A percentile compares a stretch with the other conserved stretches of the same genome.
phyloP scores from a whole-genome alignment of 495 filamentous ascomycete genomes.

The Jackrogersella minutella region DNA sequence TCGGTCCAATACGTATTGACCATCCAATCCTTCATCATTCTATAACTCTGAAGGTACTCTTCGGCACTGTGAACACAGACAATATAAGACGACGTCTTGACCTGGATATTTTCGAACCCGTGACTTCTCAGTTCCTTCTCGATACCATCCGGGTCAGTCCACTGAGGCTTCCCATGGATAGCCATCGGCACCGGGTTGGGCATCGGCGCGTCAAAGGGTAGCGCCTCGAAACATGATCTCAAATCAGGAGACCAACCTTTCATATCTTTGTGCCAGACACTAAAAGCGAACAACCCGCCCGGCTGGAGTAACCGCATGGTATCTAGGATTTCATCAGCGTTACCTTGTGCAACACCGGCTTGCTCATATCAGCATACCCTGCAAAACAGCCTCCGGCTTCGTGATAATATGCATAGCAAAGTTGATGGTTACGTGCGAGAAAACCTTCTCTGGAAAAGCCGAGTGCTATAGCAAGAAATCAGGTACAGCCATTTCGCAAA shows the following conservation, averaged over 20 bases:
- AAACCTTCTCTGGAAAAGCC: conserved; percentile 38
- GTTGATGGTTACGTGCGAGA: conserved; percentile 53
- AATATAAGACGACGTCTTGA: conserved; percentile 40
- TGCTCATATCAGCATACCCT: conserved; percentile 42
- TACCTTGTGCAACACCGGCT: not conserved
- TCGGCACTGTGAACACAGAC: conserved; percentile 42
- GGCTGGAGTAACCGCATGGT: conserved; percentile 50
- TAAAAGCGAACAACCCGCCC: conserved; percentile 50
- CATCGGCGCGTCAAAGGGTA: conserved; percentile 52
- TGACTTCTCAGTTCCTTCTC: conserved; percentile 38
- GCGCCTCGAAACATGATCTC: conserved; percentile 43
- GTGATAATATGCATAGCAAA: conserved; percentile 55
- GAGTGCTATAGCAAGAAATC: conserved; percentile 41
- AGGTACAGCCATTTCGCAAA: not conserved
- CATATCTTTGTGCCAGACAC: conserved; percentile 46
- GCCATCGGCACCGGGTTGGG: conserved; percentile 40
- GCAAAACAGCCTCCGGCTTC: conserved; percentile 48
- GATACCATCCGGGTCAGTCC: conserved; percentile 51
- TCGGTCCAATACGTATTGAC: conserved; percentile 49
- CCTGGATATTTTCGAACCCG: conserved; percentile 48
- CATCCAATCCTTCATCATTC: conserved; percentile 51
- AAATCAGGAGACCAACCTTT: conserved; percentile 46
- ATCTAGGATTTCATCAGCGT: conserved; percentile 41
- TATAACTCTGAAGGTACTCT: conserved; percentile 42
- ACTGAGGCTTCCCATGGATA: conserved; percentile 44